Base-by-base conservation (phyloP, 768 basidiomycete species). In the Tylopilus sp. region DNA sequence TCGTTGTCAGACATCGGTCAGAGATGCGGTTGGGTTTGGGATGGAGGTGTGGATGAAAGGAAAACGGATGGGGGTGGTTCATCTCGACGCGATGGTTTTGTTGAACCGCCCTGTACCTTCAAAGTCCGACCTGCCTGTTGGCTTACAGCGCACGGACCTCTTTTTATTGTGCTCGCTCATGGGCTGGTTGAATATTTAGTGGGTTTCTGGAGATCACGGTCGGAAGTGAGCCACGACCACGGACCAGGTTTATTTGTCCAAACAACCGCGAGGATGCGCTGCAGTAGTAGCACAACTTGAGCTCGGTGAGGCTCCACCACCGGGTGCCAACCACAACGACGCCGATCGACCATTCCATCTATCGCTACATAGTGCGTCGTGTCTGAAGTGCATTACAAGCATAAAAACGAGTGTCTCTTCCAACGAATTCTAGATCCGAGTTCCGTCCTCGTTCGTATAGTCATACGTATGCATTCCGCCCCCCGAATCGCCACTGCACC, bases 401-500 rank as follows among this genome's bases (percentile, higher is more conserved):
- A 52, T 63, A 49, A 45, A 54, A 42, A 54, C 31, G 22, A 10
- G 24, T 31, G 24, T 19, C 16, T 14, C 42, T 41, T 17, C 29
- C 16, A 29, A 10, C 9, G 4, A 19, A 38, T 22, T 28, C 57
- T 53, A 63, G 29, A 69, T 59, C n/a, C 21, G 53, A 45, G 29
- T 26, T 9, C 63, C 67, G 13, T 62, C 57, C 10, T 31, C 43
- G 36, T 66, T 68, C 34, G 63, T 53, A 48, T 62, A 59, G 52
- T 78, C 71, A 52, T 77, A 81, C 7, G 78, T 71, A n/a, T 72
- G 73, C 46, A 82, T 68, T 33, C 74, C 75, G 21, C 81, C 81
- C 38, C 74, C 69, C 19, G 71, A 74, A 61, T 81, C 80, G 6
- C 81, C 81, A 16, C 81, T 81, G 41, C 12, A 36, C 12, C 41